Conservation (phyloP, 768 basidiomycete species). For the Suillus discolor region DNA sequence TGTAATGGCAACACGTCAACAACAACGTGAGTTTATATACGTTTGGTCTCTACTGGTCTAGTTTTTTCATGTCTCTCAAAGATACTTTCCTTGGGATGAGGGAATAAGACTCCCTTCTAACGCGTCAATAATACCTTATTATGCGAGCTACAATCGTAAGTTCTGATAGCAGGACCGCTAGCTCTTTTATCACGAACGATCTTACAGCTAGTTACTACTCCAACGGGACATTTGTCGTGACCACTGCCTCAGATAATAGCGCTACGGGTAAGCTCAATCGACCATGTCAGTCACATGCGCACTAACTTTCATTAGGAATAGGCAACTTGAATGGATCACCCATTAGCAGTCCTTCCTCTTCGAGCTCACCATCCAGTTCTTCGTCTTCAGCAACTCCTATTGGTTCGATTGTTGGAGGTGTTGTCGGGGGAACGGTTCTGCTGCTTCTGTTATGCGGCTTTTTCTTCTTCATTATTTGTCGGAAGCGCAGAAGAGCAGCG, state of each 20-base stretch:
- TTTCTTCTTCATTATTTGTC: slow-evolving; percentile 14
- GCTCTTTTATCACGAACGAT: slow-evolving; percentile 8
- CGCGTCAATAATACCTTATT: slow-evolving; percentile 27
- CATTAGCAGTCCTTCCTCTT: slow-evolving; percentile 5
- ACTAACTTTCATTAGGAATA: slow-evolving; percentile 11
- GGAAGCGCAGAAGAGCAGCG: slow-evolving; percentile 12
- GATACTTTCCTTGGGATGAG: slow-evolving; percentile 25
- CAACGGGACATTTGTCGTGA: slow-evolving; percentile 17
- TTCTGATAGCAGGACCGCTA: neutral
- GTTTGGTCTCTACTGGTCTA: neutral
- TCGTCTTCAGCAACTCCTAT: slow-evolving; percentile 11
- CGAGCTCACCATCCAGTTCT: neutral
- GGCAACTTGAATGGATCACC: slow-evolving; percentile 22
- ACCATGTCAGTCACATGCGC: neutral
- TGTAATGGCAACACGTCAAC: slow-evolving; percentile 21
- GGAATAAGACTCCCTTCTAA: slow-evolving; percentile 11
- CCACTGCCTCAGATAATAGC: slow-evolving; percentile 13
- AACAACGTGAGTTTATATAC: slow-evolving; percentile 19
- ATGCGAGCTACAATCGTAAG: slow-evolving; percentile 27
- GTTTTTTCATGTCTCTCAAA: slow-evolving; percentile 9
- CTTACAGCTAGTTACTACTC: slow-evolving; percentile 22
- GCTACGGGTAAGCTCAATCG: slow-evolving; percentile 14
- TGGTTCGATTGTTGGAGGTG: slow-evolving; percentile 25
- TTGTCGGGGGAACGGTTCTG: slow-evolving; percentile 20
- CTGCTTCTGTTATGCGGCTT: slow-evolving; percentile 20